A percentile compares a stretch with the other conserved stretches of the same genome.
Conservation (phyloP, 768 basidiomycete species). For the Lanmaoa pseudosensibilis region DNA sequence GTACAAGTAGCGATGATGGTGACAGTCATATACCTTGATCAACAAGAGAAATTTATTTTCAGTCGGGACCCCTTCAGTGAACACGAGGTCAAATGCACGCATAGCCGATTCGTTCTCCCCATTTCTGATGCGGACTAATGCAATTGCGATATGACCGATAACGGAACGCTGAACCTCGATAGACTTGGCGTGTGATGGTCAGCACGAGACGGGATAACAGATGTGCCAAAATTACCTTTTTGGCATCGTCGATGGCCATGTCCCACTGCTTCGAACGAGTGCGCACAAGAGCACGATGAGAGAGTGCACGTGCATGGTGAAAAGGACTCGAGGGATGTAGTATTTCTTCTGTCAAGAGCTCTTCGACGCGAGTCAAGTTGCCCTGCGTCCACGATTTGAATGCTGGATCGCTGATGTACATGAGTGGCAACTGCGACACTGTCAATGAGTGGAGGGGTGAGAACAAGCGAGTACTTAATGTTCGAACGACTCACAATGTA, state of each 20-base stretch:
- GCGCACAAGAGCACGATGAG: neutral
- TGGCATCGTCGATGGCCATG: slow-evolving; percentile 3
- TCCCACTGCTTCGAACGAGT: neutral
- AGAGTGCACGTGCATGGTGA: neutral
- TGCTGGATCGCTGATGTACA: neutral
- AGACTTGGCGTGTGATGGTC: neutral
- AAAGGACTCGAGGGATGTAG: neutral
- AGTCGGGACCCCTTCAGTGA: neutral
- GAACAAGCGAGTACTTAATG: neutral
- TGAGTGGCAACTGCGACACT: neutral
- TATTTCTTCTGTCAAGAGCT: neutral
- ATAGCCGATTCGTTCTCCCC: slow-evolving; percentile 4
- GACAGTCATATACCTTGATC: slow-evolving; percentile 3
- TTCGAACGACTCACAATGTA: neutral
- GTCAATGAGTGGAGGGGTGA: neutral
- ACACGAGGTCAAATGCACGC: slow-evolving; percentile 10
- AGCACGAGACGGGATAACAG: neutral
- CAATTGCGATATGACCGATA: slow-evolving; percentile 11
- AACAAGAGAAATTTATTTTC: slow-evolving; percentile 13
- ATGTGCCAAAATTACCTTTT: neutral
- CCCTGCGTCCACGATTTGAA: slow-evolving; percentile 1
- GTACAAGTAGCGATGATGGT: fast-evolving
- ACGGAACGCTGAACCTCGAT: slow-evolving; percentile 4
- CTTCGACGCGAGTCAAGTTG: neutral
- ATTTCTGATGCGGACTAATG: neutral